Percentiles rank a stretch among this genome's conserved stretches.
Conservation (phyloP, 2,329 filamentous ascomycete species). For the Pseudopyricularia javanii region DNA sequence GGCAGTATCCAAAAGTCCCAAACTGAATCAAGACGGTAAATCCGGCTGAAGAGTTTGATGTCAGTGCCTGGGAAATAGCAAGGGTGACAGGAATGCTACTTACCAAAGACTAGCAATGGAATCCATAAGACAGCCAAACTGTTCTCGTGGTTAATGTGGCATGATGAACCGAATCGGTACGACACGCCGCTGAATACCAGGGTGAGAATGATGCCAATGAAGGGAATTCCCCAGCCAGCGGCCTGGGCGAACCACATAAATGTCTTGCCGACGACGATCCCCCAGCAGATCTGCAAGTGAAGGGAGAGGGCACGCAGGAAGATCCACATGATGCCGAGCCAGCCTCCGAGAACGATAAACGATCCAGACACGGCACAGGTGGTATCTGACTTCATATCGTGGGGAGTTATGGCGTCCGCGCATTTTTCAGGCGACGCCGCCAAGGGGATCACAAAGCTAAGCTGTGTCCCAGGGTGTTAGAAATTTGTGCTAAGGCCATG, state of each 20-base stretch:
- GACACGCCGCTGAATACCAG: constrained; percentile 83
- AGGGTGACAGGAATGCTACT: not conserved
- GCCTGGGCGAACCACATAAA: constrained; percentile 82
- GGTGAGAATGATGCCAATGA: constrained; percentile 61
- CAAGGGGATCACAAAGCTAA: constrained; percentile 84
- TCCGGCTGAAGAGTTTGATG: constrained; percentile 29
- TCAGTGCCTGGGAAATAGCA: not conserved
- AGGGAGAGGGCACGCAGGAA: constrained; percentile 83
- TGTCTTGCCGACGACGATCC: constrained; percentile 71
- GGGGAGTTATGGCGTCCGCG: constrained; percentile 79
- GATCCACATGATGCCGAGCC: constrained; percentile 77
- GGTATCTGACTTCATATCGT: constrained; percentile 74
- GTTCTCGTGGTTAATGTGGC: constrained; percentile 85
- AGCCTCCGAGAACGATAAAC: constrained; percentile 75
- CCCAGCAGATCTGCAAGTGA: constrained; percentile 97
- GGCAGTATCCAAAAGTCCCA: constrained; percentile 79
- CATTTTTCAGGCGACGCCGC: constrained; percentile 70
- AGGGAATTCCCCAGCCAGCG: constrained; percentile 74
- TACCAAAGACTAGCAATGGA: constrained; percentile 60
- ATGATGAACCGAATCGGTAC: constrained; percentile 82
- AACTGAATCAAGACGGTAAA: constrained; percentile 71
- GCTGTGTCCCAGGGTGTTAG: constrained; percentile 1
- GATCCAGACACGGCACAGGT: constrained; percentile 83
- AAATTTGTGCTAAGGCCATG: no score
- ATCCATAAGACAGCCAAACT: constrained; percentile 84